Conservation (phyloP, 257 asterid genomes). For the Solanum habrochaites region DNA sequence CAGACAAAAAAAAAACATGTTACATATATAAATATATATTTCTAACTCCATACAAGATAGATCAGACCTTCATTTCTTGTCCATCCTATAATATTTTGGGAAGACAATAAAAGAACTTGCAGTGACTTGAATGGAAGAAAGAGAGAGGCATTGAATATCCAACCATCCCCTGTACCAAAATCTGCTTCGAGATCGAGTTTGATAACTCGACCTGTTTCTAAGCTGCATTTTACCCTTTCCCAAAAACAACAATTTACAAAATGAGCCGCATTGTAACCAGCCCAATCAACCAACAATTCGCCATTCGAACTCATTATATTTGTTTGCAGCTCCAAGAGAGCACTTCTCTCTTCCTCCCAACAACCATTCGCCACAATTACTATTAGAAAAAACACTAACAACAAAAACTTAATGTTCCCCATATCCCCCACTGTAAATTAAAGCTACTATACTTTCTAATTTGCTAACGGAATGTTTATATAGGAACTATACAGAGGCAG, state of each 20-base stretch:
- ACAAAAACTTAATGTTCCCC: too few species aligned
- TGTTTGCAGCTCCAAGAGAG: neutral
- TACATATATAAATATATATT: too few species aligned
- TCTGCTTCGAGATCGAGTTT: neutral
- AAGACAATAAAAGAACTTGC: neutral
- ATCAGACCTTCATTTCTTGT: neutral
- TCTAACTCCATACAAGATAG: too few species aligned
- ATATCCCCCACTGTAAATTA: neutral
- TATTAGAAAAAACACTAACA: neutral
- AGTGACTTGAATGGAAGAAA: neutral
- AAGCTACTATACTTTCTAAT: too few species aligned
- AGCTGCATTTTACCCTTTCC: neutral
- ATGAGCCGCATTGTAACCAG: neutral
- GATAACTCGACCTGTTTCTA: neutral
- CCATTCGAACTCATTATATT: neutral
- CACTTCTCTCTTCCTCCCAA: neutral
- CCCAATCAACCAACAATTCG: neutral
- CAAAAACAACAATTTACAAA: neutral
- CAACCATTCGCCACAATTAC: neutral
- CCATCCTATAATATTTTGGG: neutral
- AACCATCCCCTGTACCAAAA: neutral
- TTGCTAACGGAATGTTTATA: too few species aligned
- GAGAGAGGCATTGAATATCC: neutral
- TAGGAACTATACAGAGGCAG: too few species aligned
- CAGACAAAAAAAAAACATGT: neutral